These are phyloP conservation scores for Naganishia cerealis DNA, from an alignment of 1,284 basidiomycete species.

Conservation along the genomic window DNA sequence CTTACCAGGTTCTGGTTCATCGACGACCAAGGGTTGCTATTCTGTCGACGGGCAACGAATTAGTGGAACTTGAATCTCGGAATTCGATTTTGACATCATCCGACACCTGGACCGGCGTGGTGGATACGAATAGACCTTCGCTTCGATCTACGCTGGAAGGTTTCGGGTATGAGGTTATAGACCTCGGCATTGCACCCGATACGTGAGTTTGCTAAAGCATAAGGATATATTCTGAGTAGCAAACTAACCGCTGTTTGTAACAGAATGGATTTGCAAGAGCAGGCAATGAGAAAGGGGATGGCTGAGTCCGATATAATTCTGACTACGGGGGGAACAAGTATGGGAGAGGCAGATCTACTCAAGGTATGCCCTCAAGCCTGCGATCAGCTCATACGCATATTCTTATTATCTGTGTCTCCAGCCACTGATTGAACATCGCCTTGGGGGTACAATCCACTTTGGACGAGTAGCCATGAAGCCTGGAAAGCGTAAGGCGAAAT, in stretches of 20 bases:
- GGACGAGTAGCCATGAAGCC: conserved; percentile 64
- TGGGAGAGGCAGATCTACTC: conserved; percentile 81
- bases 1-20: conserved; percentile 63
- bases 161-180: conserved; percentile 73
- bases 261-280: conserved; percentile 66
- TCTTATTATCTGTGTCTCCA: conserved; percentile 1
- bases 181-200: conserved; percentile 77
- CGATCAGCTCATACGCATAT: background rate
- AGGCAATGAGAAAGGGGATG: conserved; percentile 63
- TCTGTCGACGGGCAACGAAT: conserved; percentile 80
- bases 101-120: conserved; percentile 64
- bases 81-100: conserved; percentile 6
- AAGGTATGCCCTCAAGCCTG: conserved; percentile 55
- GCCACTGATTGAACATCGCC: conserved; percentile 76
- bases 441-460: conserved; percentile 74
- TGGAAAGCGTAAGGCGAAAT: conserved; percentile 38
- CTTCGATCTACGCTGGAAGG: conserved; percentile 68
- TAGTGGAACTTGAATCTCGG: conserved; percentile 64
- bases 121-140: conserved; percentile 81
- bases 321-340: conserved; percentile 84
- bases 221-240: background rate
- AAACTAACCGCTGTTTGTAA: background rate
- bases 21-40: conserved; percentile 73
- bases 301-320: conserved; percentile 69
- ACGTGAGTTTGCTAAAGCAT: conserved; percentile 56